These are phyloP conservation scores for Trichoderma endophyticum DNA, from an alignment of 2,329 filamentous ascomycete species.

Conservation along the genomic window DNA sequence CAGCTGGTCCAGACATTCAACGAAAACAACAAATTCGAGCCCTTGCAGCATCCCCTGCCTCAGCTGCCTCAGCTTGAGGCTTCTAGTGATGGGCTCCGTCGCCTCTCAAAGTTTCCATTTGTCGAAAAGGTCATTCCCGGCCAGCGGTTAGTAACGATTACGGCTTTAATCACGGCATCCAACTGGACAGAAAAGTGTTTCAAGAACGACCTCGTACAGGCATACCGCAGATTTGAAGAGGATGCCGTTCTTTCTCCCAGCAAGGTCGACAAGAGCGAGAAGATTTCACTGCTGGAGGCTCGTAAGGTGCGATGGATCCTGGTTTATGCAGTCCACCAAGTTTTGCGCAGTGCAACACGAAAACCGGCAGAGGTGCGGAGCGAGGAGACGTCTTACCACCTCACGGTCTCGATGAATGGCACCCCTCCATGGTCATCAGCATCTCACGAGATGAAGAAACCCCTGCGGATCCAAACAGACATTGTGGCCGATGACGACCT, in stretches of 20 bases:
- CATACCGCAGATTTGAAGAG: constrained; percentile 69
- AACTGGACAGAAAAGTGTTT: constrained; percentile 43
- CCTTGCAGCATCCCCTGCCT: constrained; percentile 65
- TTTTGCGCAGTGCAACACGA: constrained; percentile 61
- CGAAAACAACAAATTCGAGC: constrained; percentile 52
- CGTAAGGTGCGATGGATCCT: constrained; percentile 77
- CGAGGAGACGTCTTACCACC: constrained; percentile 54
- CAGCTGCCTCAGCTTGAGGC: constrained; percentile 53
- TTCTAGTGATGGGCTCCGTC: constrained; percentile 29
- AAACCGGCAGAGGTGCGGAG: constrained; percentile 61
- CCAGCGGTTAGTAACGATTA: constrained; percentile 47
- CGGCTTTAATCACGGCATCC: constrained; percentile 51
- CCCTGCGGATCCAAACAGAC: constrained; percentile 29
- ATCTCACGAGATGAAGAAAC: constrained; percentile 26
- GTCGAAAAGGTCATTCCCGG: constrained; percentile 45
- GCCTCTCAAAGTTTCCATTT: constrained; percentile 42
- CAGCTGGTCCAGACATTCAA: constrained; percentile 69
- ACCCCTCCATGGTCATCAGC: constrained; percentile 49
- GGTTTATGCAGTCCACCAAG: constrained; percentile 70
- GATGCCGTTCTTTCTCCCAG: constrained; percentile 48
- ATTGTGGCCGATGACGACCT: constrained; percentile 21
- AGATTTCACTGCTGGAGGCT: constrained; percentile 57
- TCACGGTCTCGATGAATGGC: constrained; percentile 42
- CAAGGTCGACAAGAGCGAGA: constrained; percentile 55
- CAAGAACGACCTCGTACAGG: constrained; percentile 58